phyloP scores from a whole-genome alignment of 371 early-diverging fungal species.

The Mortierella sp. region DNA sequence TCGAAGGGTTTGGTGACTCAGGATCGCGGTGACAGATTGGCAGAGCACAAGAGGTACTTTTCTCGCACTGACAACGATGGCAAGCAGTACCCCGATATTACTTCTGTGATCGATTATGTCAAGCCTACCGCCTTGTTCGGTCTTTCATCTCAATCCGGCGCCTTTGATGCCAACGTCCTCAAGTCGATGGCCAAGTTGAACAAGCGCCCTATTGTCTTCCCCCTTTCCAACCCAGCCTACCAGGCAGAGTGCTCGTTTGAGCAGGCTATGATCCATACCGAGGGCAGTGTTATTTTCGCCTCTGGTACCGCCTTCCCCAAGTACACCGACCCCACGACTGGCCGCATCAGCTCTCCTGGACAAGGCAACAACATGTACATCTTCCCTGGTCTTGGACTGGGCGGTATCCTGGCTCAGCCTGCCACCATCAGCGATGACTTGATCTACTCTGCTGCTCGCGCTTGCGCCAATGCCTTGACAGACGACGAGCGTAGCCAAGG shows the following conservation, averaged over 20 bases:
- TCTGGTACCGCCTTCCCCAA: constrained; percentile 93
- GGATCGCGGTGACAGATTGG: constrained; percentile 87
- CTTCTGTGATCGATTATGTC: constrained; percentile 79
- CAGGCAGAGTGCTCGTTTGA: constrained; percentile 94
- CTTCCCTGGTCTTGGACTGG: constrained; percentile 92
- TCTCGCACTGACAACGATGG: constrained; percentile 82
- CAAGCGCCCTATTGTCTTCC: constrained; percentile 89
- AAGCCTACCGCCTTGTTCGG: constrained; percentile 87
- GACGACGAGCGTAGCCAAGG: constrained; percentile 71
- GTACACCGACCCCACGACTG: constrained; percentile 68
- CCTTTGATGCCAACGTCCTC: constrained; percentile 75
- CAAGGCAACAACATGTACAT: constrained; percentile 96
- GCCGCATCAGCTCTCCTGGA: constrained; percentile 71
- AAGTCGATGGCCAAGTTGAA: constrained; percentile 78
- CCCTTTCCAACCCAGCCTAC: constrained; percentile 88
- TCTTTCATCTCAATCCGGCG: constrained; percentile 77
- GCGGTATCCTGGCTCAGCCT: constrained; percentile 78
- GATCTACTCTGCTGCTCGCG: constrained; percentile 82
- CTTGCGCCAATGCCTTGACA: constrained; percentile 82
- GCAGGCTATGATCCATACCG: constrained; percentile 83
- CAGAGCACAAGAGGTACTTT: constrained; percentile 84
- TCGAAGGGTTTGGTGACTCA: constrained; percentile 84
- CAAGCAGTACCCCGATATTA: constrained; percentile 73
- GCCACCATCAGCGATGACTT: constrained; percentile 78
- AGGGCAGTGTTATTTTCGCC: constrained; percentile 88